phyloP scores from a whole-genome alignment of 2,329 filamentous ascomycete species.

The Epichloe gansuensis region DNA sequence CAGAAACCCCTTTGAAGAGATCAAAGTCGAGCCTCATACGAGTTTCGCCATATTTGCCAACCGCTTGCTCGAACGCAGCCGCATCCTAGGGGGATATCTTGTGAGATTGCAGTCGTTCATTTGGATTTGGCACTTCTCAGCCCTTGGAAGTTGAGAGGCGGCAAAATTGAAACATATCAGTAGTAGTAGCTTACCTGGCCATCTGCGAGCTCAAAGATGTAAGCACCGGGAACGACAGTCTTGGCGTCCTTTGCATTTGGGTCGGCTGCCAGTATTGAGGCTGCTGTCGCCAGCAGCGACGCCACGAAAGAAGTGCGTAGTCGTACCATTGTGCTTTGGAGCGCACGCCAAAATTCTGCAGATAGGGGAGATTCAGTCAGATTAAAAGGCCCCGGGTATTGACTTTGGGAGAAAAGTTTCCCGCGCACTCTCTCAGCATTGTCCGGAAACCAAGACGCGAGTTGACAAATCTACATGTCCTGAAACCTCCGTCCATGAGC shows the following conservation, averaged over 20 bases:
- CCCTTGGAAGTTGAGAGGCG: not conserved
- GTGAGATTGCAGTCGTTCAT: not conserved
- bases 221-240: slow-evolving; percentile 10
- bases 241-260: not conserved
- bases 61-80: slow-evolving; percentile 9
- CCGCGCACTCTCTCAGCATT: not conserved
- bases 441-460: not conserved
- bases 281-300: slow-evolving; percentile 8
- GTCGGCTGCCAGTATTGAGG: slow-evolving; percentile 5
- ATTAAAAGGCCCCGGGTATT: not conserved
- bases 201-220: slow-evolving; percentile 11
- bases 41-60: slow-evolving; percentile 24
- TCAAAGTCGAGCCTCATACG: slow-evolving; percentile 36
- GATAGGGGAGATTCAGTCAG: not conserved
- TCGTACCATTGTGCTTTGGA: slow-evolving; percentile 6
- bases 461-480: not conserved
- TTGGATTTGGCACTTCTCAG: not conserved
- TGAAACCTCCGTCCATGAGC: too few species aligned
- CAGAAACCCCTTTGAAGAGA: slow-evolving; percentile 41
- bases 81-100: slow-evolving; percentile 4
- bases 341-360: not conserved
- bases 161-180: too few species aligned
- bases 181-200: slow-evolving; percentile 8
- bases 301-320: slow-evolving; percentile 7
- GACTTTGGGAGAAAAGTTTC: not conserved